Evolutionary conservation across 2,329 filamentous ascomycete genomes (phyloP).

Genomic region (Neopestalotiopsis sp.): DNA sequence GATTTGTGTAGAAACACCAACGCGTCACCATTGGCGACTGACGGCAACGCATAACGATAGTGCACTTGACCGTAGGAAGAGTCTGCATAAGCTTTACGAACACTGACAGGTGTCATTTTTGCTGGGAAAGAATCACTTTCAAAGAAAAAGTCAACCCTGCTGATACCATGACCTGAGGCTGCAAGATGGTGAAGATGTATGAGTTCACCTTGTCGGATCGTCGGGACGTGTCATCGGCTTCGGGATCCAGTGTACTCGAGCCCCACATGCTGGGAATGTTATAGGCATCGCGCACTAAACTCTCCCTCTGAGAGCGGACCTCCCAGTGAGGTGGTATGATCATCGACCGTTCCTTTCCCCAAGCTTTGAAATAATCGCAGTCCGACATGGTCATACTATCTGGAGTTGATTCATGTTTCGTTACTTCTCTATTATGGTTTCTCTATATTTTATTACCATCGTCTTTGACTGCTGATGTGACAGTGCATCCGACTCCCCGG

Average conservation of each 20-base stretch:
- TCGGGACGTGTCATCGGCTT: conserved; percentile 8
- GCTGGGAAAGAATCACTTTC: too few relatives aligned
- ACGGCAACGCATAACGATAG: conserved; percentile 19
- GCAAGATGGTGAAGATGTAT: too few relatives aligned
- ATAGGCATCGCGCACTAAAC: background rate
- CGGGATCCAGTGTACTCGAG: background rate
- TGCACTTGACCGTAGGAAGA: conserved; percentile 20
- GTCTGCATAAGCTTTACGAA: conserved; percentile 22
- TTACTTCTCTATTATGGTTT: background rate
- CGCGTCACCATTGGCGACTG: background rate
- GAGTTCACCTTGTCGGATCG: background rate
- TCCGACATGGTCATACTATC: background rate
- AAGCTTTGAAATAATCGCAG: too few relatives aligned
- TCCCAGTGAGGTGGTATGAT: too few relatives aligned
- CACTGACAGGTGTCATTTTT: background rate
- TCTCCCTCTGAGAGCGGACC: too few relatives aligned
- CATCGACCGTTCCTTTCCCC: too few relatives aligned
- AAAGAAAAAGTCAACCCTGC: too few relatives aligned
- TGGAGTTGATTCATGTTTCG: background rate
- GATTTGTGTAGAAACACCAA: conserved; percentile 23
- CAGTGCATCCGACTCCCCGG: background rate
- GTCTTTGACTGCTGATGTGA: background rate
- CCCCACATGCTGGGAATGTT: too few relatives aligned
- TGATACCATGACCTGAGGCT: too few relatives aligned
- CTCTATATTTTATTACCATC: background rate